Evolutionary conservation across 2,329 filamentous ascomycete genomes (phyloP).

Genomic region (Tolypocladium capitatum): DNA sequence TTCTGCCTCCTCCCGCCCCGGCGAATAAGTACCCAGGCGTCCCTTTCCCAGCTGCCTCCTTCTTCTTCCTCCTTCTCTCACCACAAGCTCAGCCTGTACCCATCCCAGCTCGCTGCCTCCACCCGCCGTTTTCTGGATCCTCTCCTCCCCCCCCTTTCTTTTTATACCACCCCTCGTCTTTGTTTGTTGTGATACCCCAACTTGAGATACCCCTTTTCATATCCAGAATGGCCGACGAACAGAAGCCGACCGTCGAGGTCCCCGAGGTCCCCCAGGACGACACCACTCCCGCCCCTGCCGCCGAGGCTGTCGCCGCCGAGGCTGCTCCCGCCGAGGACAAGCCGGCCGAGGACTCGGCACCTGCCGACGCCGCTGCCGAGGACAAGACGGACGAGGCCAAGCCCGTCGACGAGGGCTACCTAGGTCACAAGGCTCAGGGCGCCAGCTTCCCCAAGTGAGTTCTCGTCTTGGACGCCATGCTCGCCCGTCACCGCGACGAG

Average conservation of each 20-base stretch:
- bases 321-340: conserved; percentile 24
- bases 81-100: conserved; percentile 19
- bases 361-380: conserved; percentile 25
- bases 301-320: conserved; percentile 24
- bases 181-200: conserved; percentile 38
- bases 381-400: conserved; percentile 40
- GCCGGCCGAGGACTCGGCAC: conserved; percentile 27
- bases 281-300: conserved; percentile 27
- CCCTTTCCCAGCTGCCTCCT: conserved; percentile 15
- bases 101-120: conserved; percentile 10
- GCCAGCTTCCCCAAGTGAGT: conserved; percentile 75
- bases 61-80: conserved; percentile 19
- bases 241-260: conserved; percentile 46
- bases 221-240: conserved; percentile 58
- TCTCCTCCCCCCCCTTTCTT: conserved; percentile 19
- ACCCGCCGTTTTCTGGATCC: conserved; percentile 20
- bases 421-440: conserved; percentile 83
- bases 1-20: conserved; percentile 5
- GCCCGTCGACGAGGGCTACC: conserved; percentile 68
- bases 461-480: background rate
- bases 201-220: conserved; percentile 27
- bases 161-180: conserved; percentile 27
- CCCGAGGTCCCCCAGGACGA: conserved; percentile 39
- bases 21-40: conserved; percentile 30
- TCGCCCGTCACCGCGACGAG: background rate